A percentile compares a stretch with the other conserved stretches of the same genome.
phyloP scores from a whole-genome alignment of 2,329 filamentous ascomycete genomes.

The Cercospora sojina region DNA sequence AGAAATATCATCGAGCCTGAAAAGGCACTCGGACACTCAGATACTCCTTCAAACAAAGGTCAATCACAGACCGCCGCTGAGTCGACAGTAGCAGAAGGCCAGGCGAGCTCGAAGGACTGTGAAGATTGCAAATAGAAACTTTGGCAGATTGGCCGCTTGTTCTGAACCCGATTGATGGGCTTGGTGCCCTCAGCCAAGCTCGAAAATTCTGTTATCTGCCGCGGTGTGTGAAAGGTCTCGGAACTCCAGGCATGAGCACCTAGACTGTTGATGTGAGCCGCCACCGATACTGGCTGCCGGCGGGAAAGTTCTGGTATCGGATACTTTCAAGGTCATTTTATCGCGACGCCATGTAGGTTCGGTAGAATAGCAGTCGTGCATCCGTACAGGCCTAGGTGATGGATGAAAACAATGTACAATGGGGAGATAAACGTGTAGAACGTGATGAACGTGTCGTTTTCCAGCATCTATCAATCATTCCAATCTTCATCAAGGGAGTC shows the following conservation, averaged over 20 bases:
- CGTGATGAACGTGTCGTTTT: background rate
- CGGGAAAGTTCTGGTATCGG: background rate
- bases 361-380: no score
- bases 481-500: constrained; percentile 96
- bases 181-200: background rate
- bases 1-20: constrained; percentile 78
- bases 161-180: background rate
- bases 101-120: background rate
- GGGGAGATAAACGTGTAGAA: background rate
- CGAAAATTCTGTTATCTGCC: background rate
- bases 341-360: no score
- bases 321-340: background rate
- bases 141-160: background rate
- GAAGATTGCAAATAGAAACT: constrained; percentile 18
- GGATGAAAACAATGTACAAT: background rate
- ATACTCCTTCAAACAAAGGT: constrained; percentile 38
- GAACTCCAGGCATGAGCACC: background rate
- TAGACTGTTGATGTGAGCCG: background rate
- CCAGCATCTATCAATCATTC: constrained; percentile 62
- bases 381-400: background rate
- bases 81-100: background rate
- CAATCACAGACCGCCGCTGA: background rate
- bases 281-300: background rate
- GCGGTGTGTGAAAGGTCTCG: background rate
- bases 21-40: constrained; percentile 72